These are phyloP conservation scores for Cicer cuneatum DNA, from an alignment of 306 rosid species.

Conservation along the genomic window DNA sequence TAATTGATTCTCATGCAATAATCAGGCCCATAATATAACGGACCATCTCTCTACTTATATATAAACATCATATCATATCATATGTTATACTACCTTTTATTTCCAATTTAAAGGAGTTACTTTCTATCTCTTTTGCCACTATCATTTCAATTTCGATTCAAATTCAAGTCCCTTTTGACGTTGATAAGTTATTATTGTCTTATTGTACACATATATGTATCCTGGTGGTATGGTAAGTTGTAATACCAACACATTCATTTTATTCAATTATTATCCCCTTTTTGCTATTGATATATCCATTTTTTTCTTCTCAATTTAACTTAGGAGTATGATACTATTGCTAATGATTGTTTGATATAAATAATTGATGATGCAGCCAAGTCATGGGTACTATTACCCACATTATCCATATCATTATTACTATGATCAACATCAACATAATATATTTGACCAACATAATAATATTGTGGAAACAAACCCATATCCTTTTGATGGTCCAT, in stretches of 20 bases:
- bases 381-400: not conserved
- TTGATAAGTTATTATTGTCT: not conserved
- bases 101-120: not conserved
- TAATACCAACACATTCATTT: not conserved
- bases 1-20: not conserved
- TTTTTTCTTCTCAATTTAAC: not conserved
- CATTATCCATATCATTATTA: not conserved
- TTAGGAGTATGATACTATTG: not conserved
- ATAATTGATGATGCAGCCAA: not conserved
- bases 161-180: not conserved
- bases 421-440: not conserved
- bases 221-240: slow-evolving; percentile 11
- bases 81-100: too few relatives aligned
- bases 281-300: not conserved
- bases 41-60: not conserved
- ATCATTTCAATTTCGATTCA: not conserved
- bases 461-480: slow-evolving; percentile 42
- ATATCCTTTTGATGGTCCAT: slow-evolving; percentile 46
- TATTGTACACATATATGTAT: not conserved
- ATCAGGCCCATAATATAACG: not conserved
- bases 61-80: not conserved
- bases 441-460: slow-evolving; percentile 5
- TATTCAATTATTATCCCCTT: not conserved
- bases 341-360: not conserved
- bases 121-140: not conserved